Evolutionary conservation across 345 rosid genomes (phyloP).

Genomic region (Aquilaria malaccensis): DNA sequence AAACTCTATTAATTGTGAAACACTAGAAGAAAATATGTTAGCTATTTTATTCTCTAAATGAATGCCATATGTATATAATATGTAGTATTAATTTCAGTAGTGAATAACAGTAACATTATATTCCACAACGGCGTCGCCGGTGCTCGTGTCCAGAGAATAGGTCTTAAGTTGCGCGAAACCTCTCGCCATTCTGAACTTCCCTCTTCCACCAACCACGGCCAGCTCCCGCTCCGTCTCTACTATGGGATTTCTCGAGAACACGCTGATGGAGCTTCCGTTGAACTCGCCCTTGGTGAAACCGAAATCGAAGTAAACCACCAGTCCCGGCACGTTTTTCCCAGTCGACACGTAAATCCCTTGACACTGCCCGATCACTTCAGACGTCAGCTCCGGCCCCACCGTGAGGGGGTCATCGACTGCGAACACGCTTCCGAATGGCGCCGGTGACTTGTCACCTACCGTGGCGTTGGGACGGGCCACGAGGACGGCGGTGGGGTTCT

Average conservation of each 20-base stretch:
- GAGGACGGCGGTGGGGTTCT: background rate
- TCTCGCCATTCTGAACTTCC: slow-evolving; percentile 21
- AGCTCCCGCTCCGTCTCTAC: slow-evolving; percentile 15
- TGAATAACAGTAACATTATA: slow-evolving; percentile 14
- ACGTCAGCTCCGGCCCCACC: slow-evolving; percentile 13
- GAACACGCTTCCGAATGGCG: slow-evolving; percentile 4
- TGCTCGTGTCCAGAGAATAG: background rate
- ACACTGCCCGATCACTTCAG: slow-evolving; percentile 21
- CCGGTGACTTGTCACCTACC: background rate
- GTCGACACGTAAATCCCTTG: slow-evolving; percentile 17
- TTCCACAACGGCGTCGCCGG: slow-evolving; percentile 15
- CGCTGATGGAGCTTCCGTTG: slow-evolving; percentile 25
- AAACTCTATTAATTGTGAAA: too few relatives aligned
- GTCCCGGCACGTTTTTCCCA: background rate
- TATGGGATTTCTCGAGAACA: slow-evolving; percentile 23
- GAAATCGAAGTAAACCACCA: slow-evolving; percentile 17
- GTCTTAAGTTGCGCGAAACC: slow-evolving; percentile 17
- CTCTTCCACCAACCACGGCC: slow-evolving; percentile 29
- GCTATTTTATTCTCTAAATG: too few relatives aligned
- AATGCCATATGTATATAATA: too few relatives aligned
- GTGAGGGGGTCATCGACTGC: slow-evolving; percentile 21
- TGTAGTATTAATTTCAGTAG: background rate
- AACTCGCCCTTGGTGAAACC: slow-evolving; percentile 21
- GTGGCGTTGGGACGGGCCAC: background rate
- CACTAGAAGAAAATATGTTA: too few relatives aligned